Evolutionary conservation across 306 rosid genomes (phyloP), one percentile per base, ranked within the genome.

Genomic region (Begonia fuchsioides): DNA sequence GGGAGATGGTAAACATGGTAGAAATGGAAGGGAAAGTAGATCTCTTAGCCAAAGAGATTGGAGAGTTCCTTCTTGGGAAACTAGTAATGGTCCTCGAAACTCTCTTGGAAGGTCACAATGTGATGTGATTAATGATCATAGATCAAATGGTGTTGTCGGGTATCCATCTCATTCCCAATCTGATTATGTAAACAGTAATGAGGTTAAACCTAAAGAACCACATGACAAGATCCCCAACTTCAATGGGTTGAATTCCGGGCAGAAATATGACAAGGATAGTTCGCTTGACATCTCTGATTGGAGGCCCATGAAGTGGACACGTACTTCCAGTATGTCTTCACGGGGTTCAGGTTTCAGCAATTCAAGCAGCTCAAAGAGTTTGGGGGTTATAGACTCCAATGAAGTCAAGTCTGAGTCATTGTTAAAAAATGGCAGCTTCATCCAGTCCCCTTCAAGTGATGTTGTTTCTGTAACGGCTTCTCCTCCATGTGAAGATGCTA

Each of bases 261-360:
- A 70, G 40, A 79, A 72, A 63, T 63, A 72, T 67, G 94, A 90
- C 38, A 74, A 72, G 54, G 92, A 79, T 20, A 68, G 64, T 44
- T 67, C 86, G 3, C 63, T 75, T 48, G 79, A 77, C 55, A 68
- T 83, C 43, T 59, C 58, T 59, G 87, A 77, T 63, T 92, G 99
- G 99, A 92, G 76, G 83, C 83, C 83, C 15, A 71, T 86, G n/a
- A 92, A 86, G 64, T 92, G 99, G 96, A 64, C 78, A 12, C 80
- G 99, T 11, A 73, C 99, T 53, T 96, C 86, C 61, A 85, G 94
- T 70, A 69, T 85, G 72, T 82, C 95, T 26, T 92, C 96, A 12
- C 77, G 94, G 32, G 93, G 83, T 54, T 92, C 96, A 0, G 95
- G 95, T 66, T 86, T 77, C 72, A 73, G 88, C 62, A 86, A 87